phyloP scores from a whole-genome alignment of 805 yeast species.

The Nakazawaea sp. region DNA sequence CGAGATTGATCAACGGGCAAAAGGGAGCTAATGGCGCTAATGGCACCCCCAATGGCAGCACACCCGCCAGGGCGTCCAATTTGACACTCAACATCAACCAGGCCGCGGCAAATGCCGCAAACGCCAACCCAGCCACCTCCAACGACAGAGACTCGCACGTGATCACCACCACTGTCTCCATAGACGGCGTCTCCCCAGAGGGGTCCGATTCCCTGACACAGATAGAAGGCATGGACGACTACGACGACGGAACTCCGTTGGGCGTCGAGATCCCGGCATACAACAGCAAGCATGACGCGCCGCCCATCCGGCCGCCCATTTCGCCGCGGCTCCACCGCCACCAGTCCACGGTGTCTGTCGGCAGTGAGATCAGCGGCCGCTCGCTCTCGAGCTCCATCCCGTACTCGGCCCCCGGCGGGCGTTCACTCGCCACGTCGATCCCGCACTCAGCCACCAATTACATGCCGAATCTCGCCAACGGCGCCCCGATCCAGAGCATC shows the following conservation, averaged over 20 bases:
- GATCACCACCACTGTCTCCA: constrained; percentile 26
- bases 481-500: constrained; percentile 53
- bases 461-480: constrained; percentile 47
- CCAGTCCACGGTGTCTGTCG: constrained; percentile 10
- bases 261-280: constrained; percentile 7
- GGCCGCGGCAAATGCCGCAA: too few relatives aligned
- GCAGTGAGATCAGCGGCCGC: constrained; percentile 22
- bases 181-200: constrained; percentile 25
- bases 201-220: constrained; percentile 7
- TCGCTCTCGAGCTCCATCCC: constrained; percentile 60
- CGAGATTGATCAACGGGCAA: constrained; percentile 22
- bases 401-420: constrained; percentile 67
- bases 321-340: constrained; percentile 12
- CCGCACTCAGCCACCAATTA: constrained; percentile 22
- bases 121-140: neutral
- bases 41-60: neutral
- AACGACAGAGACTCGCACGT: constrained; percentile 15
- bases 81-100: constrained; percentile 13
- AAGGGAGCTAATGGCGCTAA: constrained; percentile 17
- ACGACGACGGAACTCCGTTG: constrained; percentile 12
- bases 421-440: constrained; percentile 22
- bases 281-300: constrained; percentile 1
- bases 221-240: constrained; percentile 4
- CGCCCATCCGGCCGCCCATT: constrained; percentile 10
- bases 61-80: constrained; percentile 13